A percentile compares a stretch with the other conserved stretches of the same genome.
phyloP scores from a whole-genome alignment of 2,329 filamentous ascomycete genomes.

The Diplodia mutila region DNA sequence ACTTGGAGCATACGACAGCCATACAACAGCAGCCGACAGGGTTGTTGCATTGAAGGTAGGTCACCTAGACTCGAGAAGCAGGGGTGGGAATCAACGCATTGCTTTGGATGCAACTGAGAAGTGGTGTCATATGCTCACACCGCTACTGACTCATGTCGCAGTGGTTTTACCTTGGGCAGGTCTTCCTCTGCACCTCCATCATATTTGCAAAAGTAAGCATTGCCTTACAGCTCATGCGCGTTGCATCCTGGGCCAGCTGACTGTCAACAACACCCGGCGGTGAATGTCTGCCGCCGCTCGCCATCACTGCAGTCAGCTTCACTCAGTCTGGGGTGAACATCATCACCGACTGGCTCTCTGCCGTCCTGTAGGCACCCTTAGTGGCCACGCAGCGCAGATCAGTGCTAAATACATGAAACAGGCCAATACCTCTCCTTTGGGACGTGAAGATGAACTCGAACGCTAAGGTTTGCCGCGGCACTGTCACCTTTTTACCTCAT shows the following conservation, averaged over 20 bases:
- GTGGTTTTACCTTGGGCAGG: slow-evolving; percentile 44
- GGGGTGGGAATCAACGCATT: too few relatives aligned
- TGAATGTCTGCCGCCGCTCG: slow-evolving; percentile 1
- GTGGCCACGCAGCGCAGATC: too few relatives aligned
- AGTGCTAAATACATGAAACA: slow-evolving; percentile 15
- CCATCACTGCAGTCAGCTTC: slow-evolving; percentile 17
- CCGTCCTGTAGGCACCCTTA: slow-evolving; percentile 34
- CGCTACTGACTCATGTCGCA: slow-evolving; percentile 28
- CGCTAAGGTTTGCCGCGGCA: too few relatives aligned
- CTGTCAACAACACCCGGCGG: neutral
- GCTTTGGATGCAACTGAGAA: too few relatives aligned
- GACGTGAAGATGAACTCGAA: slow-evolving; percentile 34
- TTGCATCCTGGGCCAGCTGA: slow-evolving; percentile 32
- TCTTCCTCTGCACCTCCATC: slow-evolving; percentile 42
- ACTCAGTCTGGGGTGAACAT: slow-evolving; percentile 38
- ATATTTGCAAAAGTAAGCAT: slow-evolving; percentile 44
- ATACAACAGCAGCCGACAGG: neutral
- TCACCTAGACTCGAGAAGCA: too few relatives aligned
- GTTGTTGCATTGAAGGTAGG: slow-evolving; percentile 27
- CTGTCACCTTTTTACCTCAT: too few relatives aligned
- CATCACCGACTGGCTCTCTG: slow-evolving; percentile 42
- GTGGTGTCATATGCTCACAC: too few relatives aligned
- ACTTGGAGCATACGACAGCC: slow-evolving; percentile 34
- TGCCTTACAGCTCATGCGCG: slow-evolving; percentile 41
- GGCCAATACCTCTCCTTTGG: slow-evolving; percentile 33